Base-by-base conservation (phyloP, 2,329 filamentous ascomycete genomes). In the Fusarium xylarioides region DNA sequence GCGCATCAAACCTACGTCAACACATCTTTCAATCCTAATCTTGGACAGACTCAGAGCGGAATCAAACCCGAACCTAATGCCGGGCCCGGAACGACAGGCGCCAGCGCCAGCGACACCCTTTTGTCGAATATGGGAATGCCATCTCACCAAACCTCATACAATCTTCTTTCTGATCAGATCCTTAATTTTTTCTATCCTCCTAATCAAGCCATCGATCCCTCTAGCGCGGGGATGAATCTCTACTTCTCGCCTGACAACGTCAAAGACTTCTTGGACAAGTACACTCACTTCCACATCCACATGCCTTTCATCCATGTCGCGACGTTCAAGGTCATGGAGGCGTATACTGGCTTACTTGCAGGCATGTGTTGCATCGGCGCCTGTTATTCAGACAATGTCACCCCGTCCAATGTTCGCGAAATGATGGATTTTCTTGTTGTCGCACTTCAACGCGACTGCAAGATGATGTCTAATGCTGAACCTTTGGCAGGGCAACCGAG, bases 361-460 rank as follows among this genome's bases (percentile, higher is more conserved):
- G 87, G 87, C 69, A 92, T 95, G 85, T 90, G 92, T 77, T 93
- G 91, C 79, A 86, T 93, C 75, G 92, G 92, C 42, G 92, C 92
- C 44, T 92, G 93, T 64, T 95, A 94, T 81, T 93, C 92, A 57
- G 87, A 92, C 60, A 86, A 86, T 68, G 83, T 92, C 69, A 83
- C 85, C 34, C 81, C 90, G 49, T 83, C 86, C 68, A 86, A 92
- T 73, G 90, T 92, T 71, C 90, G 92, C 70, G 88, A 90, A 78
- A 86, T 93, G 81, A 92, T 92, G 86, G 88, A 92, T 66, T 85
- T 89, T 57, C 84, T 91, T 38, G 89, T 89, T 71, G 79, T 85
- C 28, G 88, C 88, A 15, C 85, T 93, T 46, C 84, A 91, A 74
- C 86, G 86, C 53, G 89, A 90, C 55, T 79, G 89, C 85, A 80